Evolutionary conservation across 2,329 filamentous ascomycete species (phyloP).

Genomic region (Scedosporium dehoogii): DNA sequence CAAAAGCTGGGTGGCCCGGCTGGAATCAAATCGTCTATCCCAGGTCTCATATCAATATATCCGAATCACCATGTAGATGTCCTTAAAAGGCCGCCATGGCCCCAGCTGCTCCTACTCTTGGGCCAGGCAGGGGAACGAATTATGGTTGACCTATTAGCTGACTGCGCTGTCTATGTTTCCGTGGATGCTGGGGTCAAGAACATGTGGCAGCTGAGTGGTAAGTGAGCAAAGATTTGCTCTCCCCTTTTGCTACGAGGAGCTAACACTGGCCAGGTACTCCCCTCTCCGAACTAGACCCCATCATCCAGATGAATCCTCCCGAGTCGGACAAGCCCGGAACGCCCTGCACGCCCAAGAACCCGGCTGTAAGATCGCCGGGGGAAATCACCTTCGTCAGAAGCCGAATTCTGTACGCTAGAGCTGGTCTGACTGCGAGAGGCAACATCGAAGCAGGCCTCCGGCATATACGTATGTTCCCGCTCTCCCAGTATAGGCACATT

Average conservation of each 20-base stretch:
- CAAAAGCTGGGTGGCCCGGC: slow-evolving; percentile 9
- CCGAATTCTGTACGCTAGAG: slow-evolving; percentile 76
- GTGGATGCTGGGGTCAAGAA: slow-evolving; percentile 52
- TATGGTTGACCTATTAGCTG: slow-evolving; percentile 66
- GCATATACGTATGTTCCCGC: slow-evolving; percentile 62
- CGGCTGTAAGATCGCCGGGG: slow-evolving; percentile 25
- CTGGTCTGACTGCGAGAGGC: slow-evolving; percentile 59
- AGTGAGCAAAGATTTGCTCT: slow-evolving; percentile 13
- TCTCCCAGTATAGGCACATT: not conserved
- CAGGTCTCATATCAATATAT: slow-evolving; percentile 53
- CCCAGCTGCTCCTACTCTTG: slow-evolving; percentile 60
- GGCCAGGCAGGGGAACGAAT: slow-evolving; percentile 66
- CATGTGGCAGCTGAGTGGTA: slow-evolving; percentile 72
- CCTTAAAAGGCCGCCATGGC: slow-evolving; percentile 66
- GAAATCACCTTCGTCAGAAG: slow-evolving; percentile 69
- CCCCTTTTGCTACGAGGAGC: not conserved
- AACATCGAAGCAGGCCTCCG: slow-evolving; percentile 63
- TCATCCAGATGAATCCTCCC: not conserved
- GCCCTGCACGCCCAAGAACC: not conserved
- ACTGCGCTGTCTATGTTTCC: slow-evolving; percentile 65
- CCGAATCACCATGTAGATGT: slow-evolving; percentile 60
- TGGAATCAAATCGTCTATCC: slow-evolving; percentile 36
- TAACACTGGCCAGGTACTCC: slow-evolving; percentile 30
- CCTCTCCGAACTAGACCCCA: slow-evolving; percentile 34
- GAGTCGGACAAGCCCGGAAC: not conserved